Evolutionary conservation across 2,329 filamentous ascomycete species (phyloP), one percentile per base, ranked within the genome.

Genomic region (Verticillium dahliae): DNA sequence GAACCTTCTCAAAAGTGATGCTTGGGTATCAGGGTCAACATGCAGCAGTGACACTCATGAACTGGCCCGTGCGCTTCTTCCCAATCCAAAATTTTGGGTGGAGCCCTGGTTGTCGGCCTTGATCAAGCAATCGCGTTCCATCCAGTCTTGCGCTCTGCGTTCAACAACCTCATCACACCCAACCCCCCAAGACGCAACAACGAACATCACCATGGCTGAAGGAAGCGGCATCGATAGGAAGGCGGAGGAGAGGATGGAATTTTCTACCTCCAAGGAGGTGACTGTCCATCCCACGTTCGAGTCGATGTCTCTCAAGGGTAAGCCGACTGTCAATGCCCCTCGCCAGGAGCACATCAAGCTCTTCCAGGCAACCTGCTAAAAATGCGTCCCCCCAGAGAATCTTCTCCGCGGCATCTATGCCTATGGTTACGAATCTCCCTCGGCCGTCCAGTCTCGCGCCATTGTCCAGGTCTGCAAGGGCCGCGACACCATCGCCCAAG

Each of bases 401-500:
- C 87, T 99, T 39, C 87, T 99, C 67, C 93, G 95, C 67, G 95
- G 95, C 66, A 94, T 99, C 74, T 99, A 99, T 74, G 95, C 95
- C 39, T 99, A 99, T 70, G 95, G 95, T 67, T 99, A 98, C 78
- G 95, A 99, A 75, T 97, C 95, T 2, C 95, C 95, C 13, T 99
- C 95, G 0, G 95, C 95, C 14, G 94, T 99, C 18, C 95, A 99
- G 80, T 97, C 94, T 68, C 91, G 95, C 73, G 95, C 95, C 60
- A 99, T 99, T 72, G 95, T 99, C 58, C 95, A 98, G 79, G 91
- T 99, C 72, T 99, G 95, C 86, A 98, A 98, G 79, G 95, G 95
- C 67, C 92, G 95, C 78, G 95, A 99, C 76, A 98, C 95, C 65
- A 99, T 99, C 73, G 95, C 95, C 18, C 95, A 99, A 75, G 95